These are phyloP conservation scores for Suhomyces coccinellae DNA, from an alignment of 1,139 yeast genomes.

Conservation along the genomic window DNA sequence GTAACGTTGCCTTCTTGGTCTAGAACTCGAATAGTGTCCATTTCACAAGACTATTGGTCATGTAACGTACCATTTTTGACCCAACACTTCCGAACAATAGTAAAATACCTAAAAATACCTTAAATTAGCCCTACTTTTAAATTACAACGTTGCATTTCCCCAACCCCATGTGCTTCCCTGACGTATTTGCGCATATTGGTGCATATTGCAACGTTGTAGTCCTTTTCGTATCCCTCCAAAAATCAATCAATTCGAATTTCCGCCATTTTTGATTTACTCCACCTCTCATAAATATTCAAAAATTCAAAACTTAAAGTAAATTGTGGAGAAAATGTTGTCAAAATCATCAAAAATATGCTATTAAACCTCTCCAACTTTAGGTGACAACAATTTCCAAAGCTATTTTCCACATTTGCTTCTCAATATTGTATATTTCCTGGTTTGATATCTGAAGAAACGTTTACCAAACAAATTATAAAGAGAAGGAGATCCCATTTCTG, in stretches of 20 bases:
- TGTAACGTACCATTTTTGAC: not conserved
- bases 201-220: slow-evolving; percentile 1
- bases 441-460: too few relatives aligned
- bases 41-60: not conserved
- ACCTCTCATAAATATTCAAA: not conserved
- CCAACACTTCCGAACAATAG: not conserved
- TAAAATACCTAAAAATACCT: too few relatives aligned
- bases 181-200: not conserved
- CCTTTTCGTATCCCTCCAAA: not conserved
- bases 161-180: not conserved
- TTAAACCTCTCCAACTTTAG: not conserved
- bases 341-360: not conserved
- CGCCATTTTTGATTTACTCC: not conserved
- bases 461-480: too few relatives aligned
- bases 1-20: slow-evolving; percentile 4
- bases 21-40: not conserved
- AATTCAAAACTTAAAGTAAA: not conserved
- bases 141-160: not conserved
- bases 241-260: not conserved
- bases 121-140: not conserved
- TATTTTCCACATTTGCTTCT: too few relatives aligned
- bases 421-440: too few relatives aligned
- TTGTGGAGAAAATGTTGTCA: not conserved
- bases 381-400: too few relatives aligned
- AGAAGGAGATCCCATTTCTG: too few relatives aligned